Evolutionary conservation across 257 asterid genomes (phyloP).

Genomic region (Verbascum thapsus): DNA sequence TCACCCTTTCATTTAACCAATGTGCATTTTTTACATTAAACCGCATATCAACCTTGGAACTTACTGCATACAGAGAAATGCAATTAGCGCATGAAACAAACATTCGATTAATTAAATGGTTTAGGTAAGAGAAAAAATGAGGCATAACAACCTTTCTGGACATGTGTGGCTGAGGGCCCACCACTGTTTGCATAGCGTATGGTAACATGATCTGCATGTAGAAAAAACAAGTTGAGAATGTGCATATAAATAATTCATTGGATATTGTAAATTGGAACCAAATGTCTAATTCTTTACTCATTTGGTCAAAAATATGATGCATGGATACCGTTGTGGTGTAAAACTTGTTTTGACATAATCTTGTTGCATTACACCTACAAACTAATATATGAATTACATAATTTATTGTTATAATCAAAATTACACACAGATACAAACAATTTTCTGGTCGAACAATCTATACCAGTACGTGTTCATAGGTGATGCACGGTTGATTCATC

Average conservation of each 20-base stretch:
- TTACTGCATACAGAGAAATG: conserved; percentile 45
- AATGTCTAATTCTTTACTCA: conserved; percentile 8
- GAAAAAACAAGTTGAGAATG: conserved; percentile 20
- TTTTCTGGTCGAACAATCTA: too few species aligned
- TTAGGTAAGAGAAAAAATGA: conserved; percentile 11
- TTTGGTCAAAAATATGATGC: conserved; percentile 3
- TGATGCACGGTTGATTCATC: too few species aligned
- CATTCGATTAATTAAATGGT: conserved; percentile 2
- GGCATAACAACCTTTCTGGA: conserved; percentile 69
- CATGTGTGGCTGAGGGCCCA: conserved; percentile 96
- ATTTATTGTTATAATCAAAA: too few species aligned
- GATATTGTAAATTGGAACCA: conserved; percentile 12
- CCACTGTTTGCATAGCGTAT: conserved; percentile 85
- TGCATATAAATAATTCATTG: conserved; percentile 1
- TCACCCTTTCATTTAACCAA: conserved; percentile 84
- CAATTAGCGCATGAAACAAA: conserved; percentile 12
- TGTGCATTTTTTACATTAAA: conserved; percentile 74
- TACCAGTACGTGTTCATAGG: too few species aligned
- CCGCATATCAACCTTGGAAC: conserved; percentile 97
- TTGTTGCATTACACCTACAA: too few species aligned
- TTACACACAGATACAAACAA: too few species aligned
- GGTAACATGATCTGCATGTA: conserved; percentile 72
- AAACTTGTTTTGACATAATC: too few species aligned
- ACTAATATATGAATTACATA: too few species aligned
- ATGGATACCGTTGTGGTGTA: background rate